These are phyloP conservation scores for Apostasia ramifera DNA, from an alignment of 106 monocot species.

Conservation along the genomic window DNA sequence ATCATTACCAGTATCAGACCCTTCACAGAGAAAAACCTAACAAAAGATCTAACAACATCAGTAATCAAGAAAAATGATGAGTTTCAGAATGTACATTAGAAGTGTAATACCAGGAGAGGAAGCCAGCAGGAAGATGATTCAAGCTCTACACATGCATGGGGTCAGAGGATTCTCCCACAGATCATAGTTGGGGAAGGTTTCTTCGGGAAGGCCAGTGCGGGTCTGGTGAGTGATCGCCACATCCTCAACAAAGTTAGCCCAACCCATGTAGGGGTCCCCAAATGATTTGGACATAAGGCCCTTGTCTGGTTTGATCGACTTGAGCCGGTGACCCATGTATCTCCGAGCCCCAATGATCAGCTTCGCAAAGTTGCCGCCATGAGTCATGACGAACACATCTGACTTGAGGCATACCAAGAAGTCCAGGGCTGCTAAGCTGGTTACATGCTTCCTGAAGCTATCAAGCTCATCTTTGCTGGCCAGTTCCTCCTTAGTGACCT, in stretches of 20 bases:
- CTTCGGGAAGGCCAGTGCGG: conserved; percentile 80
- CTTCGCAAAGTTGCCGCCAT: conserved; percentile 92
- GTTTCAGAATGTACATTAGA: no score
- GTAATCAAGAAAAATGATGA: no score
- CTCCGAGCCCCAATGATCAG: conserved; percentile 86
- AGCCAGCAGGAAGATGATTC: not conserved
- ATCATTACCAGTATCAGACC: no score
- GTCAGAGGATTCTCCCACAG: conserved; percentile 96
- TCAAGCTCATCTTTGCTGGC: conserved; percentile 87
- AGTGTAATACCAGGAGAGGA: no score
- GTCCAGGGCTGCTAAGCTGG: conserved; percentile 87
- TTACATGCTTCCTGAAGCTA: conserved; percentile 88
- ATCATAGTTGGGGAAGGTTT: conserved; percentile 85
- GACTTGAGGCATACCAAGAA: conserved; percentile 94
- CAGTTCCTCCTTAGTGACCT: conserved; percentile 91
- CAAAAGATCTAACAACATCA: no score
- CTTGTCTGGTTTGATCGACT: conserved; percentile 97
- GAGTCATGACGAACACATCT: conserved; percentile 97
- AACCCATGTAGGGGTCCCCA: conserved; percentile 96
- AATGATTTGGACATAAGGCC: conserved; percentile 93
- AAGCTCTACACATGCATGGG: conserved; percentile 91
- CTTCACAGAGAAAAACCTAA: no score
- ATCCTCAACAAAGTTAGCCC: conserved; percentile 89
- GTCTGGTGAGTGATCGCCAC: conserved; percentile 85
- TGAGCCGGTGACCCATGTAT: conserved; percentile 83